Evolutionary conservation across 2,329 filamentous ascomycete species (phyloP), one percentile per base, ranked within the genome.

Genomic region (Ophiostoma sp.): DNA sequence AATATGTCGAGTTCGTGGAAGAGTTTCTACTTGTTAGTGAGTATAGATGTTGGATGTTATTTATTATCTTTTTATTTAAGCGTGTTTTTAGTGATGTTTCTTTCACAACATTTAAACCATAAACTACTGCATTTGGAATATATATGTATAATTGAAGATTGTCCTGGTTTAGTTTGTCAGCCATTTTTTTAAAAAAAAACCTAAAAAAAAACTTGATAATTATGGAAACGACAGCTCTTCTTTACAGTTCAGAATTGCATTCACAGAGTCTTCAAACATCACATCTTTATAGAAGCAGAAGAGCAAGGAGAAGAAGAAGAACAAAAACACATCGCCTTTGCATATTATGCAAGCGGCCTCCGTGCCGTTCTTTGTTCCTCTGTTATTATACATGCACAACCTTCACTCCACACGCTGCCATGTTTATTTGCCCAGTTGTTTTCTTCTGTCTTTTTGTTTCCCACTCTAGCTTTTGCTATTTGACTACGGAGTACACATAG

Each of bases 261-360:
- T 31, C 27, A 31, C 27, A 31, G 1, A 31, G 27, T 31, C 27
- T 31, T 31, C 39, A 13, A 41, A 41, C 15, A 41, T 41, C 39
- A 41, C 39, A 41, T 41, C 11, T 41, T 31, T 31, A 3, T 31
- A 36, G 6, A 36, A 36, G 10, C 6, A 36, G 6, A 36, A 48
- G 15, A 48, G 5, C 15, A 48, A 48, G 5, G 15, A 20, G 4
- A 20, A 48, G 3, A 17, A 48, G 6, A 6, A 57, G 1, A 57
- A 54, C 23, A 23, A 23, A 57, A 62, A 33, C 57, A 27, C 52
- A 4, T 27, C 23, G 27, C 52, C 6, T 20, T 31, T 4, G 23
- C 52, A 27, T 11, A 23, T 52, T 52, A 20, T 57, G 52, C 57
- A 17, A 62, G 57, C 57, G 57, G 57, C 57, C 57, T 62, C 57